phyloP scores from a whole-genome alignment of 1,284 basidiomycete genomes.

The Laetiporus sulphureus region DNA sequence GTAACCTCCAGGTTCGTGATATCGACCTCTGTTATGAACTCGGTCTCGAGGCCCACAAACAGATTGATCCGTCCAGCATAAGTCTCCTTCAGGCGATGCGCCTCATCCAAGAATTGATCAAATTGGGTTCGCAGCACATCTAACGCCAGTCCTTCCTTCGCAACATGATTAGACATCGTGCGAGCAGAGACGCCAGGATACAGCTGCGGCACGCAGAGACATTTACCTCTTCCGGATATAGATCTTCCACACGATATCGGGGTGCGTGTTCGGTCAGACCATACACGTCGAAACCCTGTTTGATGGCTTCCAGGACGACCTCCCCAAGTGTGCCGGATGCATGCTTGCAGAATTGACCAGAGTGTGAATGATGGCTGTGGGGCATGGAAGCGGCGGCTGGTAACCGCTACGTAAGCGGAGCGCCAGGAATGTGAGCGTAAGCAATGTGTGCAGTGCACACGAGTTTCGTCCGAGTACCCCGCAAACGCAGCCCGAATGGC shows the following conservation, averaged over 20 bases:
- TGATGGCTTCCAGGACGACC: slow-evolving; percentile 75
- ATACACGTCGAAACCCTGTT: slow-evolving; percentile 75
- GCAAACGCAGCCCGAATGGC: too few species aligned
- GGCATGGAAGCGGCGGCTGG: slow-evolving; percentile 56
- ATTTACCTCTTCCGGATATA: slow-evolving; percentile 93
- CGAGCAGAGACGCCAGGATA: neutral
- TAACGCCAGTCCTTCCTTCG: slow-evolving; percentile 43
- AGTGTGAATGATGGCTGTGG: slow-evolving; percentile 91
- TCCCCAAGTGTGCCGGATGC: slow-evolving; percentile 74
- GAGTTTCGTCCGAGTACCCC: neutral
- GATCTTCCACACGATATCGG: slow-evolving; percentile 71
- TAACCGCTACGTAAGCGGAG: too few species aligned
- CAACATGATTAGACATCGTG: slow-evolving; percentile 1
- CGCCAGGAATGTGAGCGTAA: neutral
- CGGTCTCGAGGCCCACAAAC: slow-evolving; percentile 91
- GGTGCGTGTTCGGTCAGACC: slow-evolving; percentile 95
- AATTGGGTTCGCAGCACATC: slow-evolving; percentile 54
- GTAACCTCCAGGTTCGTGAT: slow-evolving; percentile 51
- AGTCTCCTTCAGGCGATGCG: slow-evolving; percentile 59
- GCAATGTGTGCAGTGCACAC: neutral
- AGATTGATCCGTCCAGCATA: slow-evolving; percentile 67
- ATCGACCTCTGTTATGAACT: slow-evolving; percentile 73
- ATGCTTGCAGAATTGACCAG: slow-evolving; percentile 95
- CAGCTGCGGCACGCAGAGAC: slow-evolving; percentile 5
- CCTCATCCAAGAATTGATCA: slow-evolving; percentile 65